Conservation (phyloP, 805 yeast species). For the Crinitomyces ghanaensis region DNA sequence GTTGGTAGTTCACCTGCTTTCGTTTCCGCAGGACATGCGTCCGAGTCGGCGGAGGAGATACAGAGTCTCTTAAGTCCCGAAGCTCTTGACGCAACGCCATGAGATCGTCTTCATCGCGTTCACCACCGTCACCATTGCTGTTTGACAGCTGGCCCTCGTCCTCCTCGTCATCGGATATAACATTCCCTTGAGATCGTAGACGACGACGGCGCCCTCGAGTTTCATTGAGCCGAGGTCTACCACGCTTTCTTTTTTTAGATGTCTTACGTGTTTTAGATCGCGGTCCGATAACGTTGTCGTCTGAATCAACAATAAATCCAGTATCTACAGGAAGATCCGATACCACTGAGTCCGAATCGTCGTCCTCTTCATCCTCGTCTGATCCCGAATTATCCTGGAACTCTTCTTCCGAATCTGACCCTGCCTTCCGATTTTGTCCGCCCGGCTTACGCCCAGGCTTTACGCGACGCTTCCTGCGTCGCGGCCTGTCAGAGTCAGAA, state of each 20-base stretch:
- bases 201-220: conserved; percentile 9
- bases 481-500: conserved; percentile 6
- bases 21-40: conserved; percentile 41
- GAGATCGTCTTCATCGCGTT: conserved; percentile 7
- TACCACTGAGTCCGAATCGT: not conserved
- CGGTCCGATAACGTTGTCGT: too few relatives aligned
- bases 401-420: conserved; percentile 4
- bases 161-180: conserved; percentile 10
- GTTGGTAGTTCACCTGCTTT: conserved; percentile 64
- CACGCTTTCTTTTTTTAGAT: not conserved
- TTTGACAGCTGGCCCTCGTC: not conserved
- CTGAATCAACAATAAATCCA: too few relatives aligned
- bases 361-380: conserved; percentile 4
- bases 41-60: conserved; percentile 34
- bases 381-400: conserved; percentile 2
- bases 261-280: conserved; percentile 2
- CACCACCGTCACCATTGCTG: conserved; percentile 1
- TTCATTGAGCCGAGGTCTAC: not conserved
- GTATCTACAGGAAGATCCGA: conserved; percentile 1
- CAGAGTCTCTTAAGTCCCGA: conserved; percentile 15
- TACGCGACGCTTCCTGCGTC: not conserved
- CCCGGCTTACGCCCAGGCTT: not conserved
- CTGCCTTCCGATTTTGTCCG: not conserved
- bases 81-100: conserved; percentile 13
- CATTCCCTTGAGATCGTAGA: too few relatives aligned